These are phyloP conservation scores for Didymella pinodella DNA, from an alignment of 2,329 filamentous ascomycete genomes.

Conservation along the genomic window DNA sequence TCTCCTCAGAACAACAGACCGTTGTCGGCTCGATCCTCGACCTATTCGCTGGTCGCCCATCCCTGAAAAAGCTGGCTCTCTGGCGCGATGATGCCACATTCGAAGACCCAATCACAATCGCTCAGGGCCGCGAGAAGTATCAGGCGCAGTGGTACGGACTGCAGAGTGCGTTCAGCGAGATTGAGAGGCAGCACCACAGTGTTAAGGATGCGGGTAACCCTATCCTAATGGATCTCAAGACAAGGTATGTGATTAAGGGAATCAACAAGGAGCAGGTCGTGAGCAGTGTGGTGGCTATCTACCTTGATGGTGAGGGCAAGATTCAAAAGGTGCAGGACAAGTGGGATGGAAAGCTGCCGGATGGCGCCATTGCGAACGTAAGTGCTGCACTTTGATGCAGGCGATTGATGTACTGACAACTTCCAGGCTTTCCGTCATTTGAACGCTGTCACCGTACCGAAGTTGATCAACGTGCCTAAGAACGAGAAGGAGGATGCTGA, in stretches of 20 bases:
- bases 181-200: conserved; percentile 62
- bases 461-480: conserved; percentile 62
- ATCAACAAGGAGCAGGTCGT: conserved; percentile 61
- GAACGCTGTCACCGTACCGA: conserved; percentile 61
- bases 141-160: conserved; percentile 67
- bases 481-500: conserved; percentile 61
- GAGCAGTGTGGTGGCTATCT: conserved; percentile 58
- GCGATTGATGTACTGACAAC: conserved; percentile 38
- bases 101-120: conserved; percentile 66
- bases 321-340: conserved; percentile 63
- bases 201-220: conserved; percentile 66
- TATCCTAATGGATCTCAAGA: conserved; percentile 64
- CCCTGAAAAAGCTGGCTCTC: conserved; percentile 65
- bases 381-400: conserved; percentile 45
- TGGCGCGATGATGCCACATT: conserved; percentile 68
- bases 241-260: conserved; percentile 62
- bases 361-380: conserved; percentile 60
- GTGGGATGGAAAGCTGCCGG: conserved; percentile 63
- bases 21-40: conserved; percentile 67
- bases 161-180: conserved; percentile 64
- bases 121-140: conserved; percentile 63
- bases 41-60: conserved; percentile 67
- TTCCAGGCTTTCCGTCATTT: conserved; percentile 60
- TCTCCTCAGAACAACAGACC: conserved; percentile 61
- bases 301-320: conserved; percentile 53